These are phyloP conservation scores for Pyracantha coccinea DNA, from an alignment of 331 rosid species.

Conservation along the genomic window DNA sequence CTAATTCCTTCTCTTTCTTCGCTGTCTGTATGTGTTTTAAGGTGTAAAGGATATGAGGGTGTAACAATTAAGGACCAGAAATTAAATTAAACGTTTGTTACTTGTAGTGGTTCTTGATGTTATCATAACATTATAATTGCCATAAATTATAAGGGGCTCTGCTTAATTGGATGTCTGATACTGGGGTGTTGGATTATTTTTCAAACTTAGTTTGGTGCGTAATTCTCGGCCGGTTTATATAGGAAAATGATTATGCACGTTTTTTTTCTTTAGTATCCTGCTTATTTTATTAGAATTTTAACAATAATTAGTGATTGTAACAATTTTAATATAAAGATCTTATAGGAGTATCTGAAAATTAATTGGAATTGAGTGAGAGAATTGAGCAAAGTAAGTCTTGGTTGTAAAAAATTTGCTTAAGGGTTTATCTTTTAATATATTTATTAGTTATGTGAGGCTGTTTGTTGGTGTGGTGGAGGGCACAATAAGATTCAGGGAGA, in stretches of 20 bases:
- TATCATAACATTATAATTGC: not conserved
- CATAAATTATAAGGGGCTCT: not conserved
- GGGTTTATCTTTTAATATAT: not conserved
- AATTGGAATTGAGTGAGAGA: too few relatives aligned
- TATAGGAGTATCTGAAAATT: too few relatives aligned
- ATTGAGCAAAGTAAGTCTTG: too few relatives aligned
- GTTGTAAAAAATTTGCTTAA: too few relatives aligned
- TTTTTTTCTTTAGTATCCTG: too few relatives aligned
- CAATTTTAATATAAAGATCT: too few relatives aligned
- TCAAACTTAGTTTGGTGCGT: too few relatives aligned
- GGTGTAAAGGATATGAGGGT: slow-evolving; percentile 32
- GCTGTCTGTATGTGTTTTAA: slow-evolving; percentile 14
- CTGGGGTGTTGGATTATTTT: too few relatives aligned
- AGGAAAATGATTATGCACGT: too few relatives aligned
- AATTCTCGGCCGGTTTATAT: too few relatives aligned
- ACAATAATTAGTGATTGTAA: too few relatives aligned
- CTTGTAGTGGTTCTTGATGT: not conserved
- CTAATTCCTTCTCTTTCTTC: not conserved
- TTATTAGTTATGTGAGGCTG: not conserved
- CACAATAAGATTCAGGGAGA: slow-evolving; percentile 30
- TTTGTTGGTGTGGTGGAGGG: slow-evolving; percentile 26
- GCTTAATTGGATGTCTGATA: not conserved
- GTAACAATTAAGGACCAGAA: slow-evolving; percentile 23
- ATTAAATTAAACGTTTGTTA: slow-evolving; percentile 9
- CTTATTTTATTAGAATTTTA: too few relatives aligned